Evolutionary conservation across 805 yeast species (phyloP).

Genomic region (Brettanomyces custersianus): DNA sequence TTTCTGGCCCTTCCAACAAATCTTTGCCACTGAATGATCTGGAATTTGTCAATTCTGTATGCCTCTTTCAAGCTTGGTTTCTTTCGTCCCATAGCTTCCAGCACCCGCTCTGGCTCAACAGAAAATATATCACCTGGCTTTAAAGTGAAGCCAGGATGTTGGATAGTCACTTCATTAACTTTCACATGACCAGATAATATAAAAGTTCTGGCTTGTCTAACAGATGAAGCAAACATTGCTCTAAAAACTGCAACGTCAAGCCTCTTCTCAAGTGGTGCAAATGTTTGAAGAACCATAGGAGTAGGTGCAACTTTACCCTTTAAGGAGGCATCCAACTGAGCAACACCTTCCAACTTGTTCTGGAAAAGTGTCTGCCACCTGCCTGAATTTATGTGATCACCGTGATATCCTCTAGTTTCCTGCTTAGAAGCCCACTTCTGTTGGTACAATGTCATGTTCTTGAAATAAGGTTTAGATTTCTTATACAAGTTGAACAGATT

Average conservation of each 20-base stretch:
- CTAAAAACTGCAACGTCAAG: constrained; percentile 86
- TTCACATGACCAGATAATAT: constrained; percentile 71
- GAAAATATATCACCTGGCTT: constrained; percentile 80
- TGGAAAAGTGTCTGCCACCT: constrained; percentile 70
- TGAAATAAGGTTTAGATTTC: constrained; percentile 45
- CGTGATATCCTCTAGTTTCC: constrained; percentile 92
- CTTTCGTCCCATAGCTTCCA: constrained; percentile 73
- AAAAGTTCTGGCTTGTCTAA: constrained; percentile 89
- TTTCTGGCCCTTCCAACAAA: constrained; percentile 52
- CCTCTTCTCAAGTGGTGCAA: constrained; percentile 79
- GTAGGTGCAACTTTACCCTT: constrained; percentile 54
- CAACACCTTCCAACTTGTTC: constrained; percentile 70
- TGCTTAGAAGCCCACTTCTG: constrained; percentile 89
- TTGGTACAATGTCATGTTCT: constrained; percentile 68
- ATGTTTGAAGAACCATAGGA: constrained; percentile 84
- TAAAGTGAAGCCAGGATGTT: constrained; percentile 71
- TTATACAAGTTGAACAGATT: constrained; percentile 84
- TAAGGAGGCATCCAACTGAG: constrained; percentile 77
- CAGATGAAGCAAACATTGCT: constrained; percentile 85
- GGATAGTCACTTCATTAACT: constrained; percentile 76
- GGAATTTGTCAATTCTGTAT: constrained; percentile 59
- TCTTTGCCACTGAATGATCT: constrained; percentile 67
- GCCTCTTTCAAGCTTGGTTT: constrained; percentile 73
- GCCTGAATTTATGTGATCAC: constrained; percentile 82
- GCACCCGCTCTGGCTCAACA: constrained; percentile 78